Conservation (phyloP, 257 asterid genomes). For the Solanum tacnaense region DNA sequence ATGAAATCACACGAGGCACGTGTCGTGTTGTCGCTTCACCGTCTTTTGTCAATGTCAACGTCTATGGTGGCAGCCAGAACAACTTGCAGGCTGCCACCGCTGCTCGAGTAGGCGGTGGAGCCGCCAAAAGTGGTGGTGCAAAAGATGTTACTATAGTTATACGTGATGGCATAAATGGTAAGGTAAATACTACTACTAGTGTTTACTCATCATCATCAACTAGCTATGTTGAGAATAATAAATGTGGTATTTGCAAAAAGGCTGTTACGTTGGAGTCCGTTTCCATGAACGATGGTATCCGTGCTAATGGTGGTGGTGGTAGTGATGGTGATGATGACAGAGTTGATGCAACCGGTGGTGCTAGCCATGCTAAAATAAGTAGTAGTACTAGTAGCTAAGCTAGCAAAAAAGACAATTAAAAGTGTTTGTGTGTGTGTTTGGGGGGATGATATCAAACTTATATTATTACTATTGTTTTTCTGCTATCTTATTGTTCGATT, state of each 20-base stretch:
- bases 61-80: background rate
- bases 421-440: background rate
- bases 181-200: background rate
- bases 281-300: background rate
- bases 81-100: background rate
- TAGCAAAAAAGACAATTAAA: background rate
- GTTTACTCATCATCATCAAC: background rate
- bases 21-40: background rate
- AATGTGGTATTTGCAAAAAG: background rate
- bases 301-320: background rate
- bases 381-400: background rate
- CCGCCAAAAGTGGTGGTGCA: background rate
- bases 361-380: background rate
- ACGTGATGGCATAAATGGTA: background rate
- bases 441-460: background rate
- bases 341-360: background rate
- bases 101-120: background rate
- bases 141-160: background rate
- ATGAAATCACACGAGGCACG: background rate
- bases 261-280: background rate
- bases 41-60: background rate
- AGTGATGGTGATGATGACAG: accelerated
- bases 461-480: background rate
- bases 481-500: background rate
- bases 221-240: background rate